A percentile compares a stretch with the other conserved stretches of the same genome.
Evolutionary conservation across 1,284 basidiomycete species (phyloP).

Genomic region (Apiotrichum gracile): DNA sequence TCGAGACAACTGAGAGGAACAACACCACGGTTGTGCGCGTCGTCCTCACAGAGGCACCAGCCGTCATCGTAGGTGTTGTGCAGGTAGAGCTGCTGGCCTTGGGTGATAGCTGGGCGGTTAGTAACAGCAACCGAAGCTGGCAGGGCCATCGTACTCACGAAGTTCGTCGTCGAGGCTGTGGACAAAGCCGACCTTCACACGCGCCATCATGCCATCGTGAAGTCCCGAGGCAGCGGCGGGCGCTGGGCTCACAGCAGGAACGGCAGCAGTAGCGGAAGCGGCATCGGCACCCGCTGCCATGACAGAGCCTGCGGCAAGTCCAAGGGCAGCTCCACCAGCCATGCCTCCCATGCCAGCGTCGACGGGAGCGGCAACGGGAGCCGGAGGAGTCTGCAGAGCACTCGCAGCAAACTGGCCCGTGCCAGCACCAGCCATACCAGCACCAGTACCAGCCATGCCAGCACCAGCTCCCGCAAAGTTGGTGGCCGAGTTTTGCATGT

Average conservation of each 20-base stretch:
- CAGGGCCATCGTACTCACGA: conserved; percentile 24
- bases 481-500: no score
- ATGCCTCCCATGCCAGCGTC: background rate
- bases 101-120: conserved; percentile 38
- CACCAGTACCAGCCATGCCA: conserved; percentile 15
- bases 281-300: conserved; percentile 2
- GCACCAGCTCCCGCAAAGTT: conserved; percentile 9
- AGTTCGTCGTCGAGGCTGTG: conserved; percentile 46
- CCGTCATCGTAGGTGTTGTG: conserved; percentile 47
- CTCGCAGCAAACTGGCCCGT: conserved; percentile 1
- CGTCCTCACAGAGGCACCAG: conserved; percentile 46
- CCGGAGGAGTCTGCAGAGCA: background rate
- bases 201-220: conserved; percentile 38
- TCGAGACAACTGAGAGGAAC: conserved; percentile 45
- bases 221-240: conserved; percentile 17
- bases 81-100: conserved; percentile 45
- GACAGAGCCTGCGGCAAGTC: no score
- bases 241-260: conserved; percentile 2
- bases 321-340: background rate
- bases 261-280: conserved; percentile 1
- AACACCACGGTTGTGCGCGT: conserved; percentile 38
- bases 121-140: conserved; percentile 6
- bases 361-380: background rate
- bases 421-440: conserved; percentile 3
- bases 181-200: conserved; percentile 45